Base-by-base conservation (phyloP, 352 stramenopile species). In the Phytophthora citrophthora region DNA sequence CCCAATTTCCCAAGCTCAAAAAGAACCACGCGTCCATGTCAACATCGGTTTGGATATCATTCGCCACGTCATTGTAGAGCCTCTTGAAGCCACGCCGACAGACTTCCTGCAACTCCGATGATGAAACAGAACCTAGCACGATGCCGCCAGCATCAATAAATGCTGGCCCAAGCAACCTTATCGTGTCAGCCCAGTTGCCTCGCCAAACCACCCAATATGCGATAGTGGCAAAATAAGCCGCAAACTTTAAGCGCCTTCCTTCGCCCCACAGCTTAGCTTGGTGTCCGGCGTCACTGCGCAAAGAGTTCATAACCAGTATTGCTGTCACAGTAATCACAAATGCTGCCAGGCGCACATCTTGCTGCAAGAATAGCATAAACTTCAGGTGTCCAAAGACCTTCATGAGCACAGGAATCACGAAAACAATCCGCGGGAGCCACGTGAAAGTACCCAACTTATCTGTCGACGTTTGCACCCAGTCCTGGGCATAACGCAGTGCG, bases 1-100 rank as follows among this genome's bases (percentile, higher is more conserved):
- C 53, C 83, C 86, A 94, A 34, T 86, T 86, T 27, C 64, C 72
- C 12, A 94, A 58, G 10, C 81, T 76, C 48, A 94, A 57, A 48
- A 94, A 68, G 56, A 94, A 94, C 70, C 73, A 84, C 26, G 72
- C 64, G 63, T 94, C 85, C 11, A 94, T 58, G 43, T 89, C 80
- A 39, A 90, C 76, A 49, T 89, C 76, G 20, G 81, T 53, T 54
- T 87, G 77, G 18, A 92, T 84, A 47, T 88, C 70, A 41, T 68
- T 61, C 11, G 58, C 57, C 38, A 88, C 68, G 46, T 90, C 74
- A 23, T 58, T 60, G 54, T 80, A 86, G 20, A 90, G 47, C 10
- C 44, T 74, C 52, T 75, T 83, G 34, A 79, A 89, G 11, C 77
- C 81, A 5, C 70, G 68, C 34, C 57, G 64, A 44, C 66, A 79